Percentiles rank a stretch among this genome's conserved stretches.
Conservation (phyloP, 805 yeast species). For the Saccharomycopsis fodiens region DNA sequence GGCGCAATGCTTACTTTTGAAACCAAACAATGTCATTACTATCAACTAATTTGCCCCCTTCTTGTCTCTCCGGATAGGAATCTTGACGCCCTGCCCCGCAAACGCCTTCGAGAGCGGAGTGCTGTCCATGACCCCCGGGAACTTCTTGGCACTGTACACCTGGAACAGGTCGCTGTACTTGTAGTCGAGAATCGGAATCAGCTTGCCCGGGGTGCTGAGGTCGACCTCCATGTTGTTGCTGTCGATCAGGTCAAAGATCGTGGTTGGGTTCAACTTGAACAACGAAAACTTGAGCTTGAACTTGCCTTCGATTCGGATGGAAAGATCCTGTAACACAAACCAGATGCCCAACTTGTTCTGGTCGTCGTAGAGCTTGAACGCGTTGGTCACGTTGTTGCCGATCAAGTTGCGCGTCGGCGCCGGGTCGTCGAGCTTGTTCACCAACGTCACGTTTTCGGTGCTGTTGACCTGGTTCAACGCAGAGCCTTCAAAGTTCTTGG, state of each 20-base stretch:
- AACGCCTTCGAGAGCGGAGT: conserved; percentile 33
- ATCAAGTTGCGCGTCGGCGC: conserved; percentile 33
- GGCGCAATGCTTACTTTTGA: too few relatives aligned
- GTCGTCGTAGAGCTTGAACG: conserved; percentile 32
- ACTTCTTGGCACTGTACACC: conserved; percentile 36
- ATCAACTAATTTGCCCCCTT: conserved; percentile 18
- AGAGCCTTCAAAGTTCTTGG: conserved; percentile 15
- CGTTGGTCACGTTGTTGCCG: conserved; percentile 34
- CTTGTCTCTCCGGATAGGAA: conserved; percentile 33
- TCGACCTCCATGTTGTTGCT: conserved; percentile 1
- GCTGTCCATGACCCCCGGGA: conserved; percentile 39
- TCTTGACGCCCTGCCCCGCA: conserved; percentile 36
- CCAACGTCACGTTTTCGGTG: conserved; percentile 19
- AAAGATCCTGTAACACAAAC: conserved; percentile 36
- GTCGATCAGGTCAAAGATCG: conserved; percentile 18
- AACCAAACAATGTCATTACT: too few relatives aligned
- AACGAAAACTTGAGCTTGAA: conserved; percentile 32
- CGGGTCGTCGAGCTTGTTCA: conserved; percentile 20
- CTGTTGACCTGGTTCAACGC: conserved; percentile 6
- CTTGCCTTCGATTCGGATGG: conserved; percentile 36
- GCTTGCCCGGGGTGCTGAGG: conserved; percentile 16
- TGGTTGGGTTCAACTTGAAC: conserved; percentile 26
- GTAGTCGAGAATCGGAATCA: conserved; percentile 24
- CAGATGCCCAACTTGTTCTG: conserved; percentile 32
- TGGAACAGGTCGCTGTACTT: conserved; percentile 30